phyloP scores from a whole-genome alignment of 2,329 filamentous ascomycete species.

The Botrytis medusae region DNA sequence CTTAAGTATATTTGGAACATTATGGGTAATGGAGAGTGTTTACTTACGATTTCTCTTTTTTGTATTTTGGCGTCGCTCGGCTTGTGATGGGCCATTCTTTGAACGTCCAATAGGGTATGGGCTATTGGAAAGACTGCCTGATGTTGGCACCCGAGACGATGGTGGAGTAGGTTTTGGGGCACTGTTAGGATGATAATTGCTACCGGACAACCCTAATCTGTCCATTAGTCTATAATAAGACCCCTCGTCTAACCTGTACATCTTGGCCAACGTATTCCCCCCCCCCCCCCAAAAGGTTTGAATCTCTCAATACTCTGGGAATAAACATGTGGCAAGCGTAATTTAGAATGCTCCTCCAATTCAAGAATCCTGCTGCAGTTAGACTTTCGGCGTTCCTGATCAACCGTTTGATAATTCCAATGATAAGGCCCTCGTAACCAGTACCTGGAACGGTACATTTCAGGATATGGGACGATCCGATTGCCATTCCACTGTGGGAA shows the following conservation, averaged over 20 bases:
- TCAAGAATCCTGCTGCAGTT: no score
- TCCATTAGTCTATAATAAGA: conserved; percentile 8
- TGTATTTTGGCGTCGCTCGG: neutral
- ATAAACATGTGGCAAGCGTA: neutral
- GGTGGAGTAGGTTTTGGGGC: no score
- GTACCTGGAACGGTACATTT: neutral
- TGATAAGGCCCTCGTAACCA: no score
- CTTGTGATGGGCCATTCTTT: neutral
- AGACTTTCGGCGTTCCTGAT: no score
- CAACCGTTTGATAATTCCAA: no score
- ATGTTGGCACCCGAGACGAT: no score
- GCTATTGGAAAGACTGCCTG: no score
- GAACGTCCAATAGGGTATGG: neutral
- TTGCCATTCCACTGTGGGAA: neutral
- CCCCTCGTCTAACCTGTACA: neutral
- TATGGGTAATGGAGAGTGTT: neutral
- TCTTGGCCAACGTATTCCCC: no score
- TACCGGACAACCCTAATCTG: neutral
- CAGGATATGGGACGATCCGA: neutral
- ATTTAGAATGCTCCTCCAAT: neutral
- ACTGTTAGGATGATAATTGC: neutral
- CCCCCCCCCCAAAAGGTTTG: neutral
- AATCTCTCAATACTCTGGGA: neutral
- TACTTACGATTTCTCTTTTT: neutral
- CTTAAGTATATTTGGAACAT: no score